Conservation (phyloP, 148 eudicot genomes). For the Diospyros lotus region DNA sequence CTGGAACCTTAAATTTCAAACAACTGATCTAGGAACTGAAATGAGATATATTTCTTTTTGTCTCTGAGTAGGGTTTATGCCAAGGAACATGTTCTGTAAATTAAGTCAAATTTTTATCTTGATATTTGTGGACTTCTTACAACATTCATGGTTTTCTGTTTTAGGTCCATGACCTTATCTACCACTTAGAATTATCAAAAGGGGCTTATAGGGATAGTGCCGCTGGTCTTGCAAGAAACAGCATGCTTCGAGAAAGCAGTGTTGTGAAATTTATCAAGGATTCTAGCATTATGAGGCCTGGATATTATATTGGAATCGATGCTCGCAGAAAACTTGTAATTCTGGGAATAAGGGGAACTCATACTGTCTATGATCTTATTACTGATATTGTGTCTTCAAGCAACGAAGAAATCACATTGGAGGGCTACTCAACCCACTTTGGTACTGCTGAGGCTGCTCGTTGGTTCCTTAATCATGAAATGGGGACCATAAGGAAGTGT, state of each 20-base stretch:
- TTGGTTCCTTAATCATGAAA: slow-evolving; percentile 86
- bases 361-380: slow-evolving; percentile 77
- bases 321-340: slow-evolving; percentile 73
- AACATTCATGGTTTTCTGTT: slow-evolving; percentile 4
- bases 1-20: slow-evolving; percentile 10
- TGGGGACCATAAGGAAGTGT: slow-evolving; percentile 65
- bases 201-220: slow-evolving; percentile 69
- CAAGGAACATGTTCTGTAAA: not conserved
- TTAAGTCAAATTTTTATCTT: not conserved
- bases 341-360: slow-evolving; percentile 97
- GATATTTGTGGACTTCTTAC: slow-evolving; percentile 8
- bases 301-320: slow-evolving; percentile 89
- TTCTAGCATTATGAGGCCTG: slow-evolving; percentile 87
- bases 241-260: slow-evolving; percentile 91
- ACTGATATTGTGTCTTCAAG: slow-evolving; percentile 86
- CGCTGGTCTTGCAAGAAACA: slow-evolving; percentile 68
- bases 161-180: slow-evolving; percentile 84
- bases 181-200: slow-evolving; percentile 82
- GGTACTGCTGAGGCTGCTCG: slow-evolving; percentile 98
- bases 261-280: slow-evolving; percentile 66
- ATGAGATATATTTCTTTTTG: not conserved
- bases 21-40: slow-evolving; percentile 5
- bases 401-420: slow-evolving; percentile 67
- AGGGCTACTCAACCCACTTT: slow-evolving; percentile 84
- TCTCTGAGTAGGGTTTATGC: not conserved